These are phyloP conservation scores for Breviolum minutum DNA, from an alignment of 73 alveolate species.

Conservation along the genomic window DNA sequence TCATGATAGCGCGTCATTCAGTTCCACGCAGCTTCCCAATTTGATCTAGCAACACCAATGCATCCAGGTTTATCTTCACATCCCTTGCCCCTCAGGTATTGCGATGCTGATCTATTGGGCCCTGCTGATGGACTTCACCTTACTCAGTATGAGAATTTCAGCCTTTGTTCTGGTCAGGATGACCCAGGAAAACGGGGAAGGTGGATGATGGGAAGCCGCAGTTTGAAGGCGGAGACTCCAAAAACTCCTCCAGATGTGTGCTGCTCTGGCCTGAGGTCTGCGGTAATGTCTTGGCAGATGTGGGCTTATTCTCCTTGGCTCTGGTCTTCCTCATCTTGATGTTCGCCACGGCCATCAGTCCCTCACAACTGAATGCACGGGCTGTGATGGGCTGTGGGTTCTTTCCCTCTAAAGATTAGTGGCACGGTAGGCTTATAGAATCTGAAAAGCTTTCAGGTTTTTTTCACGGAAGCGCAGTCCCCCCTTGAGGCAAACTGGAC, in stretches of 20 bases:
- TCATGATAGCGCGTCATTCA: too few relatives aligned
- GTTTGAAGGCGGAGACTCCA: too few relatives aligned
- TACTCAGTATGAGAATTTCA: constrained; percentile 71
- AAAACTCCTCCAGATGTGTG: background rate
- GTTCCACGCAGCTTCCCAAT: too few relatives aligned
- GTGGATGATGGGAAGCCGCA: background rate
- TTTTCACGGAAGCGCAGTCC: too few relatives aligned
- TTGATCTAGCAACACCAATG: too few relatives aligned
- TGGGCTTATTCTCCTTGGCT: constrained; percentile 69
- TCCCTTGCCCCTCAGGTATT: background rate
- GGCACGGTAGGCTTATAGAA: too few relatives aligned
- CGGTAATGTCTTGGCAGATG: constrained; percentile 87
- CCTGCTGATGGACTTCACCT: constrained; percentile 90
- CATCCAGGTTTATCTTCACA: too few relatives aligned
- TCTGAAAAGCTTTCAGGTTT: too few relatives aligned
- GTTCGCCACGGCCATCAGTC: constrained; percentile 86
- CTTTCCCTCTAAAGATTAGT: too few relatives aligned
- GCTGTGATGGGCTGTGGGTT: too few relatives aligned
- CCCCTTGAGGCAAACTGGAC: too few relatives aligned
- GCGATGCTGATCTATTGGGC: constrained; percentile 92
- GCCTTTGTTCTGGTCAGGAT: constrained; percentile 69
- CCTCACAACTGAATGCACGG: background rate
- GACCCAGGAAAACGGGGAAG: background rate
- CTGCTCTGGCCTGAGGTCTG: constrained; percentile 29
- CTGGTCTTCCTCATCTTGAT: constrained; percentile 55